A percentile compares a stretch with the other conserved stretches of the same genome.
phyloP scores from a whole-genome alignment of 1,139 yeast species.

The Saccharomycopsis hybrid region DNA sequence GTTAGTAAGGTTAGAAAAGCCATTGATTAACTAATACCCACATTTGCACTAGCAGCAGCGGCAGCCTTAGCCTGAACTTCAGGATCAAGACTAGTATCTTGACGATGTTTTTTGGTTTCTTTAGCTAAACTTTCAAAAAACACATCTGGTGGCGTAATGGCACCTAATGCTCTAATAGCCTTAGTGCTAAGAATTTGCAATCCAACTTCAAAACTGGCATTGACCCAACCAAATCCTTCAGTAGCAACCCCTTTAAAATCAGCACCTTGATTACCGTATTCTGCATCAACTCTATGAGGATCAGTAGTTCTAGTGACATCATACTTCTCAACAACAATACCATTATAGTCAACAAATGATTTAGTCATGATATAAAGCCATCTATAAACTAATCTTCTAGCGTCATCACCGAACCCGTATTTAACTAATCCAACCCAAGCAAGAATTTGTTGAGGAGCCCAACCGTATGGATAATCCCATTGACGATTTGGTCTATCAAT shows the following conservation, averaged over 20 bases:
- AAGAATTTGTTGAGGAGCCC: conserved; percentile 98
- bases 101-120: not conserved
- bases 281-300: conserved; percentile 92
- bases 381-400: conserved; percentile 70
- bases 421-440: conserved; percentile 84
- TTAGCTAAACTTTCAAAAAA: conserved; percentile 38
- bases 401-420: conserved; percentile 64
- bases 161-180: conserved; percentile 73
- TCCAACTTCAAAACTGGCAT: conserved; percentile 78
- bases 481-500: conserved; percentile 78
- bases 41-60: too few species aligned
- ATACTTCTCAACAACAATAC: conserved; percentile 93
- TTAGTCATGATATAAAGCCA: conserved; percentile 90
- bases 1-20: too few species aligned
- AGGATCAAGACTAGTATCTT: not conserved
- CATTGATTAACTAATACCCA: too few species aligned
- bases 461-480: conserved; percentile 97
- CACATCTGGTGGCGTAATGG: conserved; percentile 72
- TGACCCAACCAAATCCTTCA: conserved; percentile 98
- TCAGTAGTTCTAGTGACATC: conserved; percentile 78
- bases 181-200: conserved; percentile 60
- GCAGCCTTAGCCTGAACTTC: not conserved
- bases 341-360: conserved; percentile 90
- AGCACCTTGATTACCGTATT: conserved; percentile 94
- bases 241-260: conserved; percentile 91